Base-by-base conservation (phyloP, 2,329 filamentous ascomycete genomes). In the Falciphora oryzae region DNA sequence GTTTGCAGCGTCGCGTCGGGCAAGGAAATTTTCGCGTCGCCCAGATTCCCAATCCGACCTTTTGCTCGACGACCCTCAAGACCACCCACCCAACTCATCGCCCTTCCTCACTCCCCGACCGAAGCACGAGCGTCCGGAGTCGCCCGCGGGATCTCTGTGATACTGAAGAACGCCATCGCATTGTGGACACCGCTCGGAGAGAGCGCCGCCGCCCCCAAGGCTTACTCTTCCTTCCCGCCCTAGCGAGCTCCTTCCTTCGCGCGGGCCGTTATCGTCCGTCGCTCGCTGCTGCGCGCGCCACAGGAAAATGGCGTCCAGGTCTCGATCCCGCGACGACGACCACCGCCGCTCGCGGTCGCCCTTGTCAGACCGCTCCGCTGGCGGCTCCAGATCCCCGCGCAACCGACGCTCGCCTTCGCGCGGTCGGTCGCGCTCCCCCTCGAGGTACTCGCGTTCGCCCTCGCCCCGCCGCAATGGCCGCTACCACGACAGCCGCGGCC, bases 391-490 rank as follows among this genome's bases (percentile, higher is more conserved):
- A 29, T 56, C 63, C 28, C 28, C 38, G 25, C 53, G 56, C n/a
- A 16, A 27, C 29, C 35, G 63, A 53, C 63, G 63, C 35, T 44
- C 38, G 10, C 28, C 57, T 13, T 64, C 63, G 8, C 63, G 63
- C 57, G 59, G 63, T 22, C 57, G 44, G 16, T 64, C 63, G 28
- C 63, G 58, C 13, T 64, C 64, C 13, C 57, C 25, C 22, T 63
- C 61, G n/a, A 27, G 59, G 25, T 65, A 66, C 61, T 73, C 73
- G 4, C 71, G 72, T 56, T 74, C 73, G 31, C 73, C 69, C 6
- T 70, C 72, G 4, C 70, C 75, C 2, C 75, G 74, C 63, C 73
- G 76, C 60, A 77, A 77, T 69, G 77, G 75, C 60, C 75, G 75
- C 58, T 69, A 74, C 66, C 70, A 68, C 29, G 71, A 69, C 44